Percentiles rank a stretch among this genome's conserved stretches.
These are phyloP conservation scores for Thermothielavioides terrestris DNA, from an alignment of 495 filamentous ascomycete genomes.

Conservation along the genomic window DNA sequence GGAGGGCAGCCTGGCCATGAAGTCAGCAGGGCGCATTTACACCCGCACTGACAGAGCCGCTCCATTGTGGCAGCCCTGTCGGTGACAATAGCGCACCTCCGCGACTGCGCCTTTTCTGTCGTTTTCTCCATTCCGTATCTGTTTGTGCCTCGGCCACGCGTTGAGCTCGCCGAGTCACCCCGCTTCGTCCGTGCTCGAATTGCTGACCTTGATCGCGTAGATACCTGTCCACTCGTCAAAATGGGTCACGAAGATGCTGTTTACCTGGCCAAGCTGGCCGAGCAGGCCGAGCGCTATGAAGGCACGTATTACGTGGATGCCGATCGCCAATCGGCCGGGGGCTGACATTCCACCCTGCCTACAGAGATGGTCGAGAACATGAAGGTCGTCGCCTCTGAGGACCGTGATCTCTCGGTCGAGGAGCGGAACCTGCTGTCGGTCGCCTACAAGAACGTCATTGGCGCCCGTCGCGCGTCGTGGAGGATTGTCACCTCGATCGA, in stretches of 20 bases:
- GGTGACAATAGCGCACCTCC: not conserved
- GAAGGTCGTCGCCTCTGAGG: constrained; percentile 95
- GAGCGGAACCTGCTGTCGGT: constrained; percentile 99
- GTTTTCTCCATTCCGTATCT: constrained; percentile 1
- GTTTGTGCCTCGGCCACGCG: constrained; percentile 1
- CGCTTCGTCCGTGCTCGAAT: constrained; percentile 9
- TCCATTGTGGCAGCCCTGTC: not conserved
- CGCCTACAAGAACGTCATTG: constrained; percentile 99
- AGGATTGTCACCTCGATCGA: constrained; percentile 99
- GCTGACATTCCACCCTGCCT: constrained; percentile 18
- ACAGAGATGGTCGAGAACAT: constrained; percentile 99
- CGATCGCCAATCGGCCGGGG: not conserved
- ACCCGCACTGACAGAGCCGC: constrained; percentile 4
- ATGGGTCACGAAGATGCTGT: constrained; percentile 99
- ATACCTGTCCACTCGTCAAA: constrained; percentile 40
- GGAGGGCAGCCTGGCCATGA: constrained; percentile 24
- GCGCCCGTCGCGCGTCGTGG: constrained; percentile 97
- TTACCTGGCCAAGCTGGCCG: constrained; percentile 98
- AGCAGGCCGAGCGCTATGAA: constrained; percentile 99
- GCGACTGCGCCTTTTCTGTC: not conserved
- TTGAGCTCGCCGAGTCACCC: constrained; percentile 15
- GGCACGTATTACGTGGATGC: constrained; percentile 52
- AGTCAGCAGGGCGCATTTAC: constrained; percentile 23
- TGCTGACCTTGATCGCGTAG: constrained; percentile 25
- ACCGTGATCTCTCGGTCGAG: constrained; percentile 96